Conservation (phyloP, 2,329 filamentous ascomycete species). For the Nemania sp. region DNA sequence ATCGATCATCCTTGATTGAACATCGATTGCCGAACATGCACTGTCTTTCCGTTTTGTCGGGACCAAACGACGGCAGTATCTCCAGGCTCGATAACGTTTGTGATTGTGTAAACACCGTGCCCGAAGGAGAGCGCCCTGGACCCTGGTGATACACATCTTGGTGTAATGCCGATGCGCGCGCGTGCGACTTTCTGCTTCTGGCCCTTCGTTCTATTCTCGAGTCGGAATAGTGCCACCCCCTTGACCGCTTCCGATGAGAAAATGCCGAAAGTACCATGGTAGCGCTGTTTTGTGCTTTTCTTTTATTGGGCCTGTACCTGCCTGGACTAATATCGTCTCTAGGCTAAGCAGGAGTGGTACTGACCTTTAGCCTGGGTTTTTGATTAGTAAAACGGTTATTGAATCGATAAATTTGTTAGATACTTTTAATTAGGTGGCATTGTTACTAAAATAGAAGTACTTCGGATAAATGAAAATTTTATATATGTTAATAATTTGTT, state of each 20-base stretch:
- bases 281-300: not conserved
- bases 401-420: too few species aligned
- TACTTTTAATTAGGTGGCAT: too few species aligned
- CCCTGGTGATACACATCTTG: too few species aligned
- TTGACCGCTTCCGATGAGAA: not conserved
- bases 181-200: not conserved
- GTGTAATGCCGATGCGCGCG: not conserved
- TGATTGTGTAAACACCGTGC: not conserved
- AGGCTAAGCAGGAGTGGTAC: too few species aligned
- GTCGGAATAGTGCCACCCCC: not conserved
- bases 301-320: constrained; percentile 18
- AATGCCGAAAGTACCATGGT: not conserved
- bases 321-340: too few species aligned
- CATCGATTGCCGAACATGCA: constrained; percentile 9
- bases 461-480: too few species aligned
- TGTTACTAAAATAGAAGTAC: too few species aligned
- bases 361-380: too few species aligned
- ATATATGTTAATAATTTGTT: too few species aligned
- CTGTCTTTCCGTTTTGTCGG: constrained; percentile 3
- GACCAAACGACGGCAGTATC: not conserved
- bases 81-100: not conserved
- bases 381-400: too few species aligned
- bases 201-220: constrained; percentile 1
- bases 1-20: not conserved
- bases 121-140: too few species aligned